A percentile compares a stretch with the other conserved stretches of the same genome.
Conservation (phyloP, 73 alveolate genomes). For the Paramecium octaurelia region DNA sequence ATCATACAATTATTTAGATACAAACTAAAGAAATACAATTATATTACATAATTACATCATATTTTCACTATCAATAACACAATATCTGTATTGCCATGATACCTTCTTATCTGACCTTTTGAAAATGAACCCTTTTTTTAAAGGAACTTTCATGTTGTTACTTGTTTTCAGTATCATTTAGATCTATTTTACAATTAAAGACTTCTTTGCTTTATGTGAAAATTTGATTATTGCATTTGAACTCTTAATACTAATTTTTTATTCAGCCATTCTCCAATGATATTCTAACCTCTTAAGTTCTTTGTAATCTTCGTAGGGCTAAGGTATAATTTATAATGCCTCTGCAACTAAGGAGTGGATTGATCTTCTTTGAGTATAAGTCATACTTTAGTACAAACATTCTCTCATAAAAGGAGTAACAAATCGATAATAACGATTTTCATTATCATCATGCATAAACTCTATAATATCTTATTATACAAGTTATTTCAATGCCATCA, state of each 20-base stretch:
- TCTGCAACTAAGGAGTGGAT: slow-evolving; percentile 61
- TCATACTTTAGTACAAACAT: slow-evolving; percentile 34
- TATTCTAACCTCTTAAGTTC: slow-evolving; percentile 49
- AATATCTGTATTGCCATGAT: slow-evolving; percentile 33
- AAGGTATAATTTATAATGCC: slow-evolving; percentile 36
- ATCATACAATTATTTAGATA: not conserved
- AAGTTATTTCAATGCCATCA: slow-evolving; percentile 1
- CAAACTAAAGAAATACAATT: not conserved
- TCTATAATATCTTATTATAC: slow-evolving; percentile 31
- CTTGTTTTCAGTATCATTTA: not conserved
- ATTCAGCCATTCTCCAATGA: slow-evolving; percentile 53
- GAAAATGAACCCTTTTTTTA: slow-evolving; percentile 43
- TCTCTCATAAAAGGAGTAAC: slow-evolving; percentile 56
- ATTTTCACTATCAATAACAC: slow-evolving; percentile 26
- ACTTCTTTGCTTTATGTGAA: slow-evolving; percentile 55
- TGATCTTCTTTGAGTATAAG: slow-evolving; percentile 47
- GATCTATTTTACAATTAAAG: slow-evolving; percentile 52
- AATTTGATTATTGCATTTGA: not conserved
- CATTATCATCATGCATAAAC: slow-evolving; percentile 41
- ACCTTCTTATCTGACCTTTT: slow-evolving; percentile 52
- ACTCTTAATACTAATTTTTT: not conserved
- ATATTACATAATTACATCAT: not conserved
- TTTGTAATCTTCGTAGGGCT: slow-evolving; percentile 53
- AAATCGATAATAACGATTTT: slow-evolving; percentile 50
- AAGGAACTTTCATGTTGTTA: not conserved